Evolutionary conservation across 768 basidiomycete genomes (phyloP), one percentile per base, ranked within the genome.

Genomic region (Amanita thiersii): DNA sequence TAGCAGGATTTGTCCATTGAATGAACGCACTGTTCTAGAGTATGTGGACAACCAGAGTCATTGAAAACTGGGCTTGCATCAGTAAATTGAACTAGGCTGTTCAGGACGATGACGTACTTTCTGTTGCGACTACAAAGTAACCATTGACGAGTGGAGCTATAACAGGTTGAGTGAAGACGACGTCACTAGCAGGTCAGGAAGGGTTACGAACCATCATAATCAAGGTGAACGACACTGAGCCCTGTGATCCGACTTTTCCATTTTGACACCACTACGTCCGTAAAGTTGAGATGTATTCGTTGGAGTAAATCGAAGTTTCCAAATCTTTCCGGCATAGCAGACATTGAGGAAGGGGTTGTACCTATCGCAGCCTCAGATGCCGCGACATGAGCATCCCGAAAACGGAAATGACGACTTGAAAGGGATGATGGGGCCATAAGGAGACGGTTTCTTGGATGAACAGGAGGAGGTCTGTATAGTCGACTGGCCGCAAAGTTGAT

Each of bases 31-130:
- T 97, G 93, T 63, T 97, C 94, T 28, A 98, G 66, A 1, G 94
- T 97, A 60, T 97, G 94, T 2, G 94, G 94, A 53, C 93, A 86
- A 43, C 94, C 94, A 37, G 80, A 85, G 56, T 96, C 93, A 62
- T 94, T 72, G 62, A 96, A 94, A 57, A 93, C 91, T 93, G 43
- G 9, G 14, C 44, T 17, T 49, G 40, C 9, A 31, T 32, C 10
- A 15, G 12, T 12, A 33, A 12, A 31, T 37, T 41, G 38, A 40
- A 33, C 24, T 18, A 15, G 20, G 28, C 21, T 20, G n/a, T 14
- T 14, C 7, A 35, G 3, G 35, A 35, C 11, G 25, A 12, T 30
- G 30, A 37, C 58, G 24, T 54, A 89, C 90, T 94, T 68, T 96
- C 92, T 12, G 92, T 94, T 14, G 75, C 77, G 26, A 94, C 79